Base-by-base conservation (phyloP, 768 basidiomycete species). In the Calocybe gangraenosa region DNA sequence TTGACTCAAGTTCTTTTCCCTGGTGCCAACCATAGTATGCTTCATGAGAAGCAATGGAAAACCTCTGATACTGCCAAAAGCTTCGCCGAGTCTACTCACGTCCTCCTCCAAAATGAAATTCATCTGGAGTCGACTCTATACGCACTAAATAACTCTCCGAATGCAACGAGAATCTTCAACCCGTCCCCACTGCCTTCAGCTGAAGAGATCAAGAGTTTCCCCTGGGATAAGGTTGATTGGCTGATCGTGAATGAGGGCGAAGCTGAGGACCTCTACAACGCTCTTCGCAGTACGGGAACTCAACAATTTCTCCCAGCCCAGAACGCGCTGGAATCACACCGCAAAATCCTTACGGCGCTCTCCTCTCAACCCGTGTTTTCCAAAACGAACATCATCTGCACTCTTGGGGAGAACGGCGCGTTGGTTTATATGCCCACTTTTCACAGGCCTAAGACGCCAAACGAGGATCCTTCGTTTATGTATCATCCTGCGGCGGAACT, bases 81-180 rank as follows among this genome's bases (percentile, higher is more conserved):
- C 46, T 67, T 70, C 45, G 58, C 65, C 0, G 52, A 58, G 9
- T 62, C 68, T n/a, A 75, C 74, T 0, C 76, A 81, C 56, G 58
- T 82, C 8, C 67, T 82, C 8, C 59, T 82, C 1, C 81, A 82
- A 52, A 82, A 83, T 54, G 81, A 83, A 53, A 79, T 82, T 15
- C 70, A 67, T 2, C 55, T 68, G 42, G 40, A 51, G 6, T 69
- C 70, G 3, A 79, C 76, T 0, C 57, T 71, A 21, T 60, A 58
- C 46, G 67, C 67, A 5, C 56, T 64, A 30, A 55, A 52, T 39
- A 59, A 51, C 28, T 61, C 62, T 9, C 46, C 37, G 46, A 40
- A 36, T 38, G 53, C 60, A 8, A 58, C 57, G 1, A 69, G 69
- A 0, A 63, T 82, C 43, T 70, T 76, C 59, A 83, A 82, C 53